Conservation (phyloP, 495 filamentous ascomycete genomes). For the Xylaria acuta region DNA sequence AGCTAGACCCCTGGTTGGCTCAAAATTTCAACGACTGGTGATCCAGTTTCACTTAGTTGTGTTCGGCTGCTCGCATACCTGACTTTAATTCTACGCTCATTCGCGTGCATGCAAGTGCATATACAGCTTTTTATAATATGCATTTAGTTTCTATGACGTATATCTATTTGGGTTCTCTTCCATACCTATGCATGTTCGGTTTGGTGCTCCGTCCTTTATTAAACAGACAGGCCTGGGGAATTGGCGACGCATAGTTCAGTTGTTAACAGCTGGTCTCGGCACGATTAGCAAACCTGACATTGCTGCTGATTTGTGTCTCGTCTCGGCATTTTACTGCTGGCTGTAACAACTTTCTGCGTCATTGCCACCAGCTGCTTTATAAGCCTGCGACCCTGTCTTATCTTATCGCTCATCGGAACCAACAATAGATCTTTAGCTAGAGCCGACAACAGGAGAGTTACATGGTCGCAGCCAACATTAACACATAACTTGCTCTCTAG, state of each 20-base stretch:
- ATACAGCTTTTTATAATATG: background rate
- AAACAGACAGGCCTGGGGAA: no score
- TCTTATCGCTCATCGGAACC: conserved; percentile 19
- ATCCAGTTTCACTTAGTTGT: background rate
- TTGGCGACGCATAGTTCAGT: background rate
- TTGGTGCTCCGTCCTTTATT: no score
- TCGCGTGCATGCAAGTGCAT: background rate
- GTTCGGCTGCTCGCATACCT: background rate
- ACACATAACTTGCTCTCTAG: background rate
- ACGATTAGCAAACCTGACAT: background rate
- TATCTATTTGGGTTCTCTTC: no score
- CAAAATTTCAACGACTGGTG: background rate
- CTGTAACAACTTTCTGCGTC: conserved; percentile 23
- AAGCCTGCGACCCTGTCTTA: conserved; percentile 11
- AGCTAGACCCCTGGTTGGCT: background rate
- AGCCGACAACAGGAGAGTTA: background rate
- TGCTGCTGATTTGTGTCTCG: conserved; percentile 4
- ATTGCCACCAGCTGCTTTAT: conserved; percentile 26
- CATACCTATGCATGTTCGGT: background rate
- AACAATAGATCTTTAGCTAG: conserved; percentile 7
- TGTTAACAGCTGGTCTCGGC: conserved; percentile 6
- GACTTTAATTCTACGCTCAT: background rate
- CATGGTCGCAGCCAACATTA: background rate
- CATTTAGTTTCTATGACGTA: no score
- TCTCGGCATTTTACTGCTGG: background rate